Evolutionary conservation across 139 green algal species (phyloP).

Genomic region (Klebsormidium nitens): DNA sequence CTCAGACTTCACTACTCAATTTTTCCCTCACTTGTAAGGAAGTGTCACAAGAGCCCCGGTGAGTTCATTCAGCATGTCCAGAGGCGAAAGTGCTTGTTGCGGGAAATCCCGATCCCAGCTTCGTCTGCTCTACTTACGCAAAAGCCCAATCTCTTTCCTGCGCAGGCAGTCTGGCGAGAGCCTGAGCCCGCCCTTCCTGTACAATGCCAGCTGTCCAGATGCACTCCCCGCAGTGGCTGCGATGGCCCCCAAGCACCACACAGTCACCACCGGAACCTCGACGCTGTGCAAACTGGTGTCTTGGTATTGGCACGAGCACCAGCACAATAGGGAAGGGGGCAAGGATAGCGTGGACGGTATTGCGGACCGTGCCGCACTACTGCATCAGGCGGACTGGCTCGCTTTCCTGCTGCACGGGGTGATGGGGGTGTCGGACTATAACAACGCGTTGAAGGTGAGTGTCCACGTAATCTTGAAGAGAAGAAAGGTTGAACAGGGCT

Average conservation of each 20-base stretch:
- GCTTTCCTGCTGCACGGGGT: neutral
- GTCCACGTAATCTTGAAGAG: no score
- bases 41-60: no score
- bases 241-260: conserved; percentile 70
- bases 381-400: conserved; percentile 37
- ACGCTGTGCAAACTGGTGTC: conserved; percentile 69
- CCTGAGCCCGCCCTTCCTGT: conserved; percentile 42
- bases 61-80: no score
- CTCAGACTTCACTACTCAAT: no score
- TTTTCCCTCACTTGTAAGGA: no score
- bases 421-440: conserved; percentile 67
- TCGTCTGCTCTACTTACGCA: no score
- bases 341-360: neutral
- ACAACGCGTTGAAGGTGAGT: conserved; percentile 89
- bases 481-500: neutral
- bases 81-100: no score
- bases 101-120: no score
- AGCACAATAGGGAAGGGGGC: neutral
- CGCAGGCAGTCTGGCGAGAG: conserved; percentile 3
- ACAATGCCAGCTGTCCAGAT: conserved; percentile 8
- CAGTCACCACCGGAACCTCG: conserved; percentile 66
- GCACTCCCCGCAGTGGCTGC: conserved; percentile 37
- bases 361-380: neutral
- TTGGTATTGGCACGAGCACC: conserved; percentile 3
- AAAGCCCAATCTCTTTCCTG: neutral